These are phyloP conservation scores for Balansia obtecta DNA, from an alignment of 2,329 filamentous ascomycete genomes.

Conservation along the genomic window DNA sequence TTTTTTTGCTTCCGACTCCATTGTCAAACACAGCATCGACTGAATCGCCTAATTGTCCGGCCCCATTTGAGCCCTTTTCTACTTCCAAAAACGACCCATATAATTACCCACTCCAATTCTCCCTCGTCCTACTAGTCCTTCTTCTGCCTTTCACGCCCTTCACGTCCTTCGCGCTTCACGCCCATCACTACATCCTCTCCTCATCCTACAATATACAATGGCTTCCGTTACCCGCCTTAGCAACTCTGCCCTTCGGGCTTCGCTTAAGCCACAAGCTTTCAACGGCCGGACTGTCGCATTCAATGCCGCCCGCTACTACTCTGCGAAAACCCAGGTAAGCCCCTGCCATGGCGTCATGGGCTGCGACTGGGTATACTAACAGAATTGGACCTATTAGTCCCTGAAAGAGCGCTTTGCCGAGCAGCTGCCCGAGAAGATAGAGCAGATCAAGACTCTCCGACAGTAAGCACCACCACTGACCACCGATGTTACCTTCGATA, in stretches of 20 bases:
- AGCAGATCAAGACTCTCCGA: constrained; percentile 97
- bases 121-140: constrained; percentile 20
- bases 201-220: constrained; percentile 42
- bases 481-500: background rate
- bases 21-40: background rate
- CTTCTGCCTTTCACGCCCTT: constrained; percentile 7
- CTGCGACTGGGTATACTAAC: background rate
- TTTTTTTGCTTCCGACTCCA: background rate
- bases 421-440: constrained; percentile 88
- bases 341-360: background rate
- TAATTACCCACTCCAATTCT: constrained; percentile 16
- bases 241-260: constrained; percentile 70
- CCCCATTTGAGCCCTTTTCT: background rate
- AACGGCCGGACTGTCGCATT: constrained; percentile 59
- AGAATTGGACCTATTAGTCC: constrained; percentile 42
- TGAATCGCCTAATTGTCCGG: background rate
- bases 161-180: background rate
- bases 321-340: constrained; percentile 76
- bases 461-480: constrained; percentile 50
- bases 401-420: constrained; percentile 98
- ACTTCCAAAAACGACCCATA: constrained; percentile 5
- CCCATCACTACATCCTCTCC: constrained; percentile 2
- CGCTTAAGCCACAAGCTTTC: constrained; percentile 54
- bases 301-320: constrained; percentile 82
- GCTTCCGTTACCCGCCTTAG: constrained; percentile 72